phyloP scores from a whole-genome alignment of 148 eudicot species.

The Beta vulgaris region DNA sequence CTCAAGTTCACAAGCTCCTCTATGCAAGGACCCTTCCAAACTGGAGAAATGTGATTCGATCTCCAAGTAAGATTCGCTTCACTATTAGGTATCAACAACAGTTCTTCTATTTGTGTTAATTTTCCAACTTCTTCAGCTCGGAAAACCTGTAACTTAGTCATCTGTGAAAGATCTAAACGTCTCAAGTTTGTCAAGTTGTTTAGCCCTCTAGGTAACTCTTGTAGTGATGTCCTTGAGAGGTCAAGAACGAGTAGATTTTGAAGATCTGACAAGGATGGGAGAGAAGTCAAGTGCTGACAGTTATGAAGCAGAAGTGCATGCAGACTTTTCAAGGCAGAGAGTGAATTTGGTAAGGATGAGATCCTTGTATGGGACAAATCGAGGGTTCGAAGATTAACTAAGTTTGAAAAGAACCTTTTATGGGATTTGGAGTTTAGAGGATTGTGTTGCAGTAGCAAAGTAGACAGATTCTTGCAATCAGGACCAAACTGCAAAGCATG shows the following conservation, averaged over 20 bases:
- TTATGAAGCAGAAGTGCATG: constrained; percentile 29
- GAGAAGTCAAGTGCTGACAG: constrained; percentile 20
- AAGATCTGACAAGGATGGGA: constrained; percentile 27
- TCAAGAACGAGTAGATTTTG: constrained; percentile 22
- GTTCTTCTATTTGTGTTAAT: constrained; percentile 29
- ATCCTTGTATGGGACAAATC: constrained; percentile 29
- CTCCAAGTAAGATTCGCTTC: constrained; percentile 25
- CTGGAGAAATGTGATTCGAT: constrained; percentile 20
- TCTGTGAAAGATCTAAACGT: constrained; percentile 30
- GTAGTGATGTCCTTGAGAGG: constrained; percentile 25
- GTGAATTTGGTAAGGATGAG: constrained; percentile 26
- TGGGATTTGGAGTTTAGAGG: not conserved
- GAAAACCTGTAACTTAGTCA: constrained; percentile 18
- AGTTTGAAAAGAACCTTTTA: constrained; percentile 26
- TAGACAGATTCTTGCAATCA: constrained; percentile 19
- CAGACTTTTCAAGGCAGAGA: constrained; percentile 17
- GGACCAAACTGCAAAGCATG: constrained; percentile 19
- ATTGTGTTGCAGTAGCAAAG: constrained; percentile 29
- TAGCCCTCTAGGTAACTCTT: constrained; percentile 26
- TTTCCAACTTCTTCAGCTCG: constrained; percentile 17
- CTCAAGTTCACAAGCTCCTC: constrained; percentile 27
- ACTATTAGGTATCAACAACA: constrained; percentile 20
- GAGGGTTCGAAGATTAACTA: constrained; percentile 25
- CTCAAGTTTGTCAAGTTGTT: constrained; percentile 23
- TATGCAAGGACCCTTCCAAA: constrained; percentile 26